phyloP scores from a whole-genome alignment of 805 yeast species.

The Torulaspora maleeae region DNA sequence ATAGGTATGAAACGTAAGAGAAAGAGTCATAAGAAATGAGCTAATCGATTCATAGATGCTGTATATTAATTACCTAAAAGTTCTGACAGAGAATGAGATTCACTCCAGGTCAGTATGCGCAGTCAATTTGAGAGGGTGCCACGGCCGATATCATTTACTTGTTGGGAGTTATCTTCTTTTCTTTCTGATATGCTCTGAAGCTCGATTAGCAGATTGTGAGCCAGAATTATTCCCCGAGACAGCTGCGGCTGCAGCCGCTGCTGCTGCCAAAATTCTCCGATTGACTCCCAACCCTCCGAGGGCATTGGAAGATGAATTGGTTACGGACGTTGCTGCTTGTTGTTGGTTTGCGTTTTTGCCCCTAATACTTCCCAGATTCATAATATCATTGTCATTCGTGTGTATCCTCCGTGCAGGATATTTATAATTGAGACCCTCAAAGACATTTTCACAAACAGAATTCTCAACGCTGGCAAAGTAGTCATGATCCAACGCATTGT shows the following conservation, averaged over 20 bases:
- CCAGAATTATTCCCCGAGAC: constrained; percentile 28
- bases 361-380: constrained; percentile 27
- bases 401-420: constrained; percentile 87
- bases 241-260: constrained; percentile 39
- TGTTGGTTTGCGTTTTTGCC: constrained; percentile 21
- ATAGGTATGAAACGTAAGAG: constrained; percentile 63
- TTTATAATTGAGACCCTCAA: constrained; percentile 64
- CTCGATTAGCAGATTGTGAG: constrained; percentile 17
- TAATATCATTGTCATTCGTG: constrained; percentile 79
- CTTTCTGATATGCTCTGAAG: constrained; percentile 29
- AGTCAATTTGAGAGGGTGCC: not conserved
- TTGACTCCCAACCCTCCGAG: constrained; percentile 36
- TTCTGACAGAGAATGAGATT: not conserved
- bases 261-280: constrained; percentile 36
- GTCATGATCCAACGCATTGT: constrained; percentile 66
- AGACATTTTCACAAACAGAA: constrained; percentile 73
- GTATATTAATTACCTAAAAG: constrained; percentile 6
- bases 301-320: constrained; percentile 25
- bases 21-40: constrained; percentile 45
- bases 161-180: constrained; percentile 22
- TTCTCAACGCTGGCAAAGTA: constrained; percentile 60
- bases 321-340: constrained; percentile 17
- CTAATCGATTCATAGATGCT: not conserved
- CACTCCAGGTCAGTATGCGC: not conserved
- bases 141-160: not conserved